phyloP scores from a whole-genome alignment of 441 rosid species.

The Erysimum cheiri region DNA sequence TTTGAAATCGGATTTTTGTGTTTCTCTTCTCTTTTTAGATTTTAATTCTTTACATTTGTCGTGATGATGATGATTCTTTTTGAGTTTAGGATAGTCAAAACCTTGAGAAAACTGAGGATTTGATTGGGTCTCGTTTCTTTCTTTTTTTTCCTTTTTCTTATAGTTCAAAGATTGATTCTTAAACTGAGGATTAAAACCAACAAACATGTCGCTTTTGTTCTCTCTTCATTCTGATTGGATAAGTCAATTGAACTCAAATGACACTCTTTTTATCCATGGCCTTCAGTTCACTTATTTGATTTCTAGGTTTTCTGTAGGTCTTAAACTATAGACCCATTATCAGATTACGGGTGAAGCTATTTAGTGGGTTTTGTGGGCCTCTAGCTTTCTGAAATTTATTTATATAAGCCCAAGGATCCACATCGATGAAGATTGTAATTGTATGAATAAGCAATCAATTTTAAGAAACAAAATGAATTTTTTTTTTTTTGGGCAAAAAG shows the following conservation, averaged over 20 bases:
- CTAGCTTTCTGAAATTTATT: background rate
- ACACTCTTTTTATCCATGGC: background rate
- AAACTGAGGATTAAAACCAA: no score
- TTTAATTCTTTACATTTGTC: slow-evolving; percentile 16
- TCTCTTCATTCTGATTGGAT: background rate
- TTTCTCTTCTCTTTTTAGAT: background rate
- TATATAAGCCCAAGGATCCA: no score
- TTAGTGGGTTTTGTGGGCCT: background rate
- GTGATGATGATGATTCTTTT: slow-evolving; percentile 33
- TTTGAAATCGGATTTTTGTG: slow-evolving; percentile 20
- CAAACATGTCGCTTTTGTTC: slow-evolving; percentile 1
- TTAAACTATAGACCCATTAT: background rate
- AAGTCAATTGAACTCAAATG: background rate
- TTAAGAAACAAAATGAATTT: no score
- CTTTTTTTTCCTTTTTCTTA: background rate
- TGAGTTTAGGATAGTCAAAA: slow-evolving; percentile 19
- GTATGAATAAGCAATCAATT: no score
- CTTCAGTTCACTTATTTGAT: background rate
- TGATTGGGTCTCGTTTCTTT: background rate
- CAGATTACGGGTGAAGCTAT: background rate
- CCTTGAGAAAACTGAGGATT: slow-evolving; percentile 1
- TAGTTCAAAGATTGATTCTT: slow-evolving; percentile 30
- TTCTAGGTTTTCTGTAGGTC: background rate
- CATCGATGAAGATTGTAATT: no score
- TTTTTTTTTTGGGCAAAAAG: no score